These are phyloP conservation scores for Phytophthora pseudosyringae DNA, from an alignment of 352 stramenopile species.

Conservation along the genomic window DNA sequence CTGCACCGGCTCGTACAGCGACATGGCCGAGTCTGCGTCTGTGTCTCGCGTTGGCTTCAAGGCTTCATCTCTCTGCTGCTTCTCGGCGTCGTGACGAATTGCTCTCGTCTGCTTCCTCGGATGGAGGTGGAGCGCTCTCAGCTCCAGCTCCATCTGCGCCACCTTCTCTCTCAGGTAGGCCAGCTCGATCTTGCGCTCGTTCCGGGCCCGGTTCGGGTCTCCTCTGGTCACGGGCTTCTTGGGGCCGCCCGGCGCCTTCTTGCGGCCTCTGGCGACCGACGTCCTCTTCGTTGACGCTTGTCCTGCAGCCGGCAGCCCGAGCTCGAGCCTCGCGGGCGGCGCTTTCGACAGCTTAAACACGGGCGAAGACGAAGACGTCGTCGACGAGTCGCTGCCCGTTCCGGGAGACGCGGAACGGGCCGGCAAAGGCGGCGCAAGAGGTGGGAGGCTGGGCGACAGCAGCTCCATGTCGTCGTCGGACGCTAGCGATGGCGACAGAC, in stretches of 20 bases:
- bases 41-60: not conserved
- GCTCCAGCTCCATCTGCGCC: constrained; percentile 63
- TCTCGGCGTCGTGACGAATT: constrained; percentile 31
- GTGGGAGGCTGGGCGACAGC: constrained; percentile 29
- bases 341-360: constrained; percentile 21
- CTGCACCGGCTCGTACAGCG: constrained; percentile 30
- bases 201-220: constrained; percentile 41
- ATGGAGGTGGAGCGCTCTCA: constrained; percentile 48
- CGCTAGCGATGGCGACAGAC: constrained; percentile 12
- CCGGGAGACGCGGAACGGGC: constrained; percentile 1
- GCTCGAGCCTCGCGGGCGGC: constrained; percentile 16
- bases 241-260: constrained; percentile 46
- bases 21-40: constrained; percentile 9
- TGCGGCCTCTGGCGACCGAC: constrained; percentile 13
- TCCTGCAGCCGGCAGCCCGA: constrained; percentile 16
- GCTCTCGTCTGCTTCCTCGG: constrained; percentile 35
- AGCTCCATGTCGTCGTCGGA: constrained; percentile 32
- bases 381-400: constrained; percentile 5
- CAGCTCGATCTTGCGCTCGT: constrained; percentile 70
- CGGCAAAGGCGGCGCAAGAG: constrained; percentile 7
- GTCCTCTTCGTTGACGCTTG: constrained; percentile 15
- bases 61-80: not conserved
- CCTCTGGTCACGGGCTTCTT: constrained; percentile 48
- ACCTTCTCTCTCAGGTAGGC: constrained; percentile 76
- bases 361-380: constrained; percentile 19